Conservation (phyloP, 1,284 basidiomycete genomes). For the Ustilago bromivora region DNA sequence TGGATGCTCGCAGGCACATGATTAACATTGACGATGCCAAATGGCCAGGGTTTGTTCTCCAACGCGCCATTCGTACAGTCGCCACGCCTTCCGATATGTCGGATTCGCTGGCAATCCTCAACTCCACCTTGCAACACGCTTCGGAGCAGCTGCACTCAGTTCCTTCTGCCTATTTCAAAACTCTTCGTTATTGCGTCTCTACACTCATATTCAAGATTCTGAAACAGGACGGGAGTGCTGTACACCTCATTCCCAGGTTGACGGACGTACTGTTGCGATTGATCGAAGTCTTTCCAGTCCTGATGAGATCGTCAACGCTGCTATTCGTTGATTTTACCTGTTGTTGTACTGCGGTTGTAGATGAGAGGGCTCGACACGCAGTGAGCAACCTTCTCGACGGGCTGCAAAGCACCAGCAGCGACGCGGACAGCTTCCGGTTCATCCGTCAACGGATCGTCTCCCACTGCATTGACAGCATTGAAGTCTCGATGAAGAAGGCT, state of each 20-base stretch:
- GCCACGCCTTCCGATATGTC: slow-evolving; percentile 32
- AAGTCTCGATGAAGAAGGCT: slow-evolving; percentile 10
- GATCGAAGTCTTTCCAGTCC: slow-evolving; percentile 11
- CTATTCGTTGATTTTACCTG: slow-evolving; percentile 12
- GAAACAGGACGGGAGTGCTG: background rate
- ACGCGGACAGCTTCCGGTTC: background rate
- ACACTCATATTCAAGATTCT: slow-evolving; percentile 10
- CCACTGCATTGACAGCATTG: slow-evolving; percentile 20
- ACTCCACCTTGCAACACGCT: background rate
- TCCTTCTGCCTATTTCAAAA: background rate
- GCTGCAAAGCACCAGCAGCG: slow-evolving; percentile 1
- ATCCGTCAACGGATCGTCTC: slow-evolving; percentile 6
- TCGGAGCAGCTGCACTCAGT: background rate
- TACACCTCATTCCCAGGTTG: slow-evolving; percentile 28
- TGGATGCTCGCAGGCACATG: slow-evolving; percentile 32
- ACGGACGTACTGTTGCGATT: slow-evolving; percentile 18
- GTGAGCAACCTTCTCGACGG: slow-evolving; percentile 18
- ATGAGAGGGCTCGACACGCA: slow-evolving; percentile 29
- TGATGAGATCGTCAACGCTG: background rate
- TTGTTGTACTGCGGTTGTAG: slow-evolving; percentile 13
- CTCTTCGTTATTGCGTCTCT: slow-evolving; percentile 16
- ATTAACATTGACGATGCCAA: slow-evolving; percentile 15
- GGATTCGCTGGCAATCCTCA: slow-evolving; percentile 34
- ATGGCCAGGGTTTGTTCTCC: slow-evolving; percentile 32
- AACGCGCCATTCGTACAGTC: slow-evolving; percentile 15